These are phyloP conservation scores for Fusarium sp. DNA, from an alignment of 2,329 filamentous ascomycete species.

Conservation along the genomic window DNA sequence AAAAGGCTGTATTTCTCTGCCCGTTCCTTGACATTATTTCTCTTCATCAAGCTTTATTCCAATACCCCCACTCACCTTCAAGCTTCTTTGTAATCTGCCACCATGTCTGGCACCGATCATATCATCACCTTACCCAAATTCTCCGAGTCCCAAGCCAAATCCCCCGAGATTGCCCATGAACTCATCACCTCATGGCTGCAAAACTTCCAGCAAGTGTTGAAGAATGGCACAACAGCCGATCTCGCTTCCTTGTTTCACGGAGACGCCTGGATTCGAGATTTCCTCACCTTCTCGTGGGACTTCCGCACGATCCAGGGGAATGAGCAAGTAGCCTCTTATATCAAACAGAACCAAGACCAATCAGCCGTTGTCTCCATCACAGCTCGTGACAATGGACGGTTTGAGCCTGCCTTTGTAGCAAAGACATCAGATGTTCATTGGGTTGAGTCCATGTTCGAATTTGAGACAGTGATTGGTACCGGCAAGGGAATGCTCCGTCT, in stretches of 20 bases:
- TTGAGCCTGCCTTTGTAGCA: conserved; percentile 8
- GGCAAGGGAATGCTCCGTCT: conserved; percentile 25
- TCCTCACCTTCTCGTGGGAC: conserved; percentile 50
- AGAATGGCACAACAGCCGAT: neutral
- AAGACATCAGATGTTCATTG: neutral
- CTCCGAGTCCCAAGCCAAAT: conserved; percentile 7
- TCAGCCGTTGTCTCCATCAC: conserved; percentile 13
- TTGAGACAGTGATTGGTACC: conserved; percentile 9
- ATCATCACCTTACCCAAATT: conserved; percentile 8
- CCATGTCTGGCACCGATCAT: conserved; percentile 11
- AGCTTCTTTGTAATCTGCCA: neutral
- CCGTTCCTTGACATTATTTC: no score
- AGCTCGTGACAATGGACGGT: neutral
- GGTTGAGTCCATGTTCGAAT: conserved; percentile 25
- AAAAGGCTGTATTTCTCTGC: no score
- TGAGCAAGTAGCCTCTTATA: neutral
- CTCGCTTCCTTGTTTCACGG: conserved; percentile 35
- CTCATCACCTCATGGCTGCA: conserved; percentile 4
- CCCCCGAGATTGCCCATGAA: conserved; percentile 2
- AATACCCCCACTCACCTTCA: neutral
- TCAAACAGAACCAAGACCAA: conserved; percentile 7
- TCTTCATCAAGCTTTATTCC: no score
- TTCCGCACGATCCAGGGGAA: conserved; percentile 46
- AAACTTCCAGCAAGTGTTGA: neutral
- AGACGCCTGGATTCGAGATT: conserved; percentile 51